Percentiles rank a stretch among this genome's conserved stretches.
Conservation (phyloP, 495 filamentous ascomycete genomes). For the Hypoxylon fuscum region DNA sequence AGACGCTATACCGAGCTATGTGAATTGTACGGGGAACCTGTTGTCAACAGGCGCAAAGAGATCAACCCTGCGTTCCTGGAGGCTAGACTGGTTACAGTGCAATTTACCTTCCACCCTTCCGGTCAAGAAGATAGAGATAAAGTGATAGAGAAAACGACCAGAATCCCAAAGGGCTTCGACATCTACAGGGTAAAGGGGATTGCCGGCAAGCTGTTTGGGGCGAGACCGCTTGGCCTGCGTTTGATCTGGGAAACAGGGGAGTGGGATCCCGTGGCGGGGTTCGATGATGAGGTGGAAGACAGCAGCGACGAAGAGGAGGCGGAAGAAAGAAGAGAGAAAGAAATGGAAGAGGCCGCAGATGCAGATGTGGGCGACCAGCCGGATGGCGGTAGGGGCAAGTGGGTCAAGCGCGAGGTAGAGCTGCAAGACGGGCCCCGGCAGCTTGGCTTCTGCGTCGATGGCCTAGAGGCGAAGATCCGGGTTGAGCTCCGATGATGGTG, state of each 20-base stretch:
- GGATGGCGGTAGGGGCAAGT: slow-evolving; percentile 54
- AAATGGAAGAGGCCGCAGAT: slow-evolving; percentile 10
- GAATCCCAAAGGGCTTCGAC: slow-evolving; percentile 78
- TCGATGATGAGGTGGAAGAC: slow-evolving; percentile 67
- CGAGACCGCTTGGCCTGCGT: slow-evolving; percentile 68
- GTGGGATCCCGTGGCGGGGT: slow-evolving; percentile 77
- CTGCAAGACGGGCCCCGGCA: slow-evolving; percentile 81
- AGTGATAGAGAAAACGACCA: slow-evolving; percentile 47
- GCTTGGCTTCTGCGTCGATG: slow-evolving; percentile 84
- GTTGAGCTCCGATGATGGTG: slow-evolving; percentile 63
- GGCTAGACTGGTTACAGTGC: slow-evolving; percentile 72
- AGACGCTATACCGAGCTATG: slow-evolving; percentile 78
- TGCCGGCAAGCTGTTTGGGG: slow-evolving; percentile 72
- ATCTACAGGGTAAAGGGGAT: slow-evolving; percentile 84
- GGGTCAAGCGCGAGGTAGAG: slow-evolving; percentile 79
- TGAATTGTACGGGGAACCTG: slow-evolving; percentile 72
- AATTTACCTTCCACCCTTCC: slow-evolving; percentile 59
- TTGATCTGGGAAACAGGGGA: slow-evolving; percentile 86
- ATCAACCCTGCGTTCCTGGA: slow-evolving; percentile 75
- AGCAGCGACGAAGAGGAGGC: slow-evolving; percentile 64
- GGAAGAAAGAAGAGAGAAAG: slow-evolving; percentile 38
- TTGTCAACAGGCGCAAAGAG: slow-evolving; percentile 59
- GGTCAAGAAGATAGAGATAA: slow-evolving; percentile 4
- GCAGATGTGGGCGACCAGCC: slow-evolving; percentile 23
- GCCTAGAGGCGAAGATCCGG: slow-evolving; percentile 70